A percentile compares a stretch with the other conserved stretches of the same genome.
These are phyloP conservation scores for Biscogniauxia marginata DNA, from an alignment of 2,329 filamentous ascomycete species.

Conservation along the genomic window DNA sequence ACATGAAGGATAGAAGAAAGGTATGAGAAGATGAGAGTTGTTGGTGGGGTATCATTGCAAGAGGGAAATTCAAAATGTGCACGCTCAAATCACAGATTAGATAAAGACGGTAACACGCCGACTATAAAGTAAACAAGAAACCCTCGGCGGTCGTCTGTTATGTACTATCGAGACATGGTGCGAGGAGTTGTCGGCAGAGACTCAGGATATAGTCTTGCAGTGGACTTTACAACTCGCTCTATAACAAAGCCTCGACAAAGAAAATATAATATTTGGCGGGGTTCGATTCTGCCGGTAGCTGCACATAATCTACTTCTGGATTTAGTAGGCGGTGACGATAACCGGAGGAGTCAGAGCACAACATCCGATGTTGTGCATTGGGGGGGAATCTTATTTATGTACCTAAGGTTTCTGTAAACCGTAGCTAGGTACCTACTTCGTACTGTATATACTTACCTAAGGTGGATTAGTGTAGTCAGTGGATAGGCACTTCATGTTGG, in stretches of 20 bases:
- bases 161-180: not conserved
- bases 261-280: not conserved
- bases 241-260: not conserved
- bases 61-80: slow-evolving; percentile 2
- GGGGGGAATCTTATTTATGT: too few species aligned
- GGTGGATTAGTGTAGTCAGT: too few species aligned
- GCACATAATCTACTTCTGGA: not conserved
- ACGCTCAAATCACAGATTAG: not conserved
- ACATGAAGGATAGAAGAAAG: not conserved
- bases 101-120: not conserved
- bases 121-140: not conserved
- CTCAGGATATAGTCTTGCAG: not conserved
- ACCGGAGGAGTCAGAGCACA: not conserved
- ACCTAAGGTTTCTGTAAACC: slow-evolving; percentile 26
- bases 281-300: not conserved
- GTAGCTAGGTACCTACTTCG: too few species aligned
- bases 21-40: slow-evolving; percentile 1
- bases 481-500: too few species aligned
- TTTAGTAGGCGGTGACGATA: slow-evolving; percentile 4
- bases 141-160: not conserved
- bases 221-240: not conserved
- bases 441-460: too few species aligned
- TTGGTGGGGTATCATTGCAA: slow-evolving; percentile 20
- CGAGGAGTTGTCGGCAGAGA: not conserved
- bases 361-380: too few species aligned